Percentiles rank a stretch among this genome's conserved stretches.
These are phyloP conservation scores for Dactylis glomerata DNA, from an alignment of 176 grass and related monocot species.

Conservation along the genomic window DNA sequence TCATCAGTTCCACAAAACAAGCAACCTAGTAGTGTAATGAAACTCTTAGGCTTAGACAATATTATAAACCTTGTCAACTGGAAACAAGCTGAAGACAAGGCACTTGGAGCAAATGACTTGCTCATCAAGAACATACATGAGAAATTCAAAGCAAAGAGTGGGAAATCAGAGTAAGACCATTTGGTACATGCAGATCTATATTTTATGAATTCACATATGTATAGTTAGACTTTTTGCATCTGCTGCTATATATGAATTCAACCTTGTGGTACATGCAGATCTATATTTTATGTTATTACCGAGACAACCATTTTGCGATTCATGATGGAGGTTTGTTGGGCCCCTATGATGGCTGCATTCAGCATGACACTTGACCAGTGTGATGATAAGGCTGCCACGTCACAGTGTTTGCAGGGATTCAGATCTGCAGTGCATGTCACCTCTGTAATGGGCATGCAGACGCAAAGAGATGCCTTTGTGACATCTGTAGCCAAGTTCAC, in stretches of 20 bases:
- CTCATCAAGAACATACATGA: constrained; percentile 98
- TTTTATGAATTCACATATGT: too few relatives aligned
- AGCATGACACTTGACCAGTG: constrained; percentile 94
- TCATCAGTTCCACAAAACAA: constrained; percentile 74
- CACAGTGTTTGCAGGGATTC: constrained; percentile 89
- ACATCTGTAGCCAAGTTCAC: constrained; percentile 98
- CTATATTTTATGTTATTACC: constrained; percentile 77
- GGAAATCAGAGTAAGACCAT: constrained; percentile 82
- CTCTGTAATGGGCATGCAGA: constrained; percentile 91
- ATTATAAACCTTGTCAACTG: constrained; percentile 91
- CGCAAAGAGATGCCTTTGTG: constrained; percentile 97
- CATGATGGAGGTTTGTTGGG: constrained; percentile 99
- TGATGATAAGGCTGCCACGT: constrained; percentile 83
- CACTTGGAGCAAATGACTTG: constrained; percentile 81
- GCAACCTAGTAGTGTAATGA: constrained; percentile 79
- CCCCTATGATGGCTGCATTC: constrained; percentile 98
- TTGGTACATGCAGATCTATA: too few relatives aligned
- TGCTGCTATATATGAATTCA: constrained; percentile 22
- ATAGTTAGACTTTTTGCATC: neutral
- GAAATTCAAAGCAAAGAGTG: constrained; percentile 97
- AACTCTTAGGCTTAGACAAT: constrained; percentile 89
- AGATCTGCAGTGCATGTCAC: constrained; percentile 90
- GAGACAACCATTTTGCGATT: constrained; percentile 89
- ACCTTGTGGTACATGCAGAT: constrained; percentile 46
- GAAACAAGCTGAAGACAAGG: constrained; percentile 83